Evolutionary conservation across 139 green algal genomes (phyloP).

Genomic region (Volvox reticuliferus): DNA sequence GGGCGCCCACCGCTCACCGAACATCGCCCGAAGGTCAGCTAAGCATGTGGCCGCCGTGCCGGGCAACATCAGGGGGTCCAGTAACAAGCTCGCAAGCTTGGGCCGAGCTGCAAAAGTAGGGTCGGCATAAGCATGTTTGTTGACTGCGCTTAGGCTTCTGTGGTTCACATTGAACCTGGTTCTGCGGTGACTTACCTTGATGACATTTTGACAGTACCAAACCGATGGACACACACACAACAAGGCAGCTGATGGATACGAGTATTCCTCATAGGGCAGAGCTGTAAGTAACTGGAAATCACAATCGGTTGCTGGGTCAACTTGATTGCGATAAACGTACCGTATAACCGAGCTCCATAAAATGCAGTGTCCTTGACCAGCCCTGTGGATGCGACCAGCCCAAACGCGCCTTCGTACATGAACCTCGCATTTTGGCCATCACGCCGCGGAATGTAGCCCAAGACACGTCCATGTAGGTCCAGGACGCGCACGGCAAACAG

Average conservation of each 20-base stretch:
- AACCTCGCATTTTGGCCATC: not conserved
- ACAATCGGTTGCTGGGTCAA: no score
- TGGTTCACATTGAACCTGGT: no score
- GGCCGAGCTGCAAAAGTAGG: not conserved
- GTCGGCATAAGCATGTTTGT: not conserved
- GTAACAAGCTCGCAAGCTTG: not conserved
- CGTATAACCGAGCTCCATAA: not conserved
- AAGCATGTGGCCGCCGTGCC: not conserved
- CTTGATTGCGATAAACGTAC: not conserved
- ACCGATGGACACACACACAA: no score
- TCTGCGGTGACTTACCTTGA: no score
- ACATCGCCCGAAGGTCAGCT: not conserved
- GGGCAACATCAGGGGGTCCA: not conserved
- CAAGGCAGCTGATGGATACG: no score
- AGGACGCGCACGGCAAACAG: slow-evolving; percentile 1
- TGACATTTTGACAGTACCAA: no score
- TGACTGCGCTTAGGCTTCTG: no score
- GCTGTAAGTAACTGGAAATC: no score
- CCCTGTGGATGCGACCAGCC: not conserved
- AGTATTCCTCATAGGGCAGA: no score
- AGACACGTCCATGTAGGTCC: not conserved
- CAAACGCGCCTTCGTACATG: not conserved
- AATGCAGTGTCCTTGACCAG: not conserved
- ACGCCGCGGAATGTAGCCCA: slow-evolving; percentile 39
- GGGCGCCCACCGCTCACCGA: not conserved